A percentile compares a stretch with the other conserved stretches of the same genome.
These are phyloP conservation scores for Pleurotus salmoneostramineus DNA, from an alignment of 768 basidiomycete genomes.

Conservation along the genomic window DNA sequence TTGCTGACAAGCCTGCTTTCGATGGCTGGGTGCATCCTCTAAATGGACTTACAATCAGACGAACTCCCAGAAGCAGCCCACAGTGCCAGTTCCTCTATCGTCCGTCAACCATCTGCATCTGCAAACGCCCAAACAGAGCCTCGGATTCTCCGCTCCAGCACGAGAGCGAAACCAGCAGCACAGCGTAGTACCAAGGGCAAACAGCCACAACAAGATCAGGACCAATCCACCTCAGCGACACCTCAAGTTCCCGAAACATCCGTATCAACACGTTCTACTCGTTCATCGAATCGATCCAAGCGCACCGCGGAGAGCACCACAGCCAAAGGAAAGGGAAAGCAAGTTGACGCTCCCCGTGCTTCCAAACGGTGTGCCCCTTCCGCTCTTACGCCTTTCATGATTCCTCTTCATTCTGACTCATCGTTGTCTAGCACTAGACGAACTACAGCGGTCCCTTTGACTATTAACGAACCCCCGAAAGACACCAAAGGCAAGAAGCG, in stretches of 20 bases:
- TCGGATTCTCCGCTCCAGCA: constrained; percentile 67
- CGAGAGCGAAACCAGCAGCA: constrained; percentile 72
- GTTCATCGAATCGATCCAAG: constrained; percentile 35
- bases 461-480: constrained; percentile 73
- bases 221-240: constrained; percentile 26
- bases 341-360: constrained; percentile 45
- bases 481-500: constrained; percentile 93
- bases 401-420: constrained; percentile 16
- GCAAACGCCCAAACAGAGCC: constrained; percentile 34
- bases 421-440: constrained; percentile 57
- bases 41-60: constrained; percentile 86
- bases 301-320: constrained; percentile 47
- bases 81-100: constrained; percentile 56
- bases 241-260: constrained; percentile 19
- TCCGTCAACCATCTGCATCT: constrained; percentile 34
- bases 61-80: constrained; percentile 69
- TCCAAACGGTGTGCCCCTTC: constrained; percentile 59
- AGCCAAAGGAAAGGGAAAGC: constrained; percentile 64
- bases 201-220: constrained; percentile 38
- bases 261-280: constrained; percentile 34
- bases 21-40: constrained; percentile 87
- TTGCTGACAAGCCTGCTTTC: constrained; percentile 45
- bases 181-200: constrained; percentile 62
- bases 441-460: constrained; percentile 41
- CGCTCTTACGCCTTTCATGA: constrained; percentile 9